Evolutionary conservation across 768 basidiomycete species (phyloP), one percentile per base, ranked within the genome.

Genomic region (Podaxis sp.): DNA sequence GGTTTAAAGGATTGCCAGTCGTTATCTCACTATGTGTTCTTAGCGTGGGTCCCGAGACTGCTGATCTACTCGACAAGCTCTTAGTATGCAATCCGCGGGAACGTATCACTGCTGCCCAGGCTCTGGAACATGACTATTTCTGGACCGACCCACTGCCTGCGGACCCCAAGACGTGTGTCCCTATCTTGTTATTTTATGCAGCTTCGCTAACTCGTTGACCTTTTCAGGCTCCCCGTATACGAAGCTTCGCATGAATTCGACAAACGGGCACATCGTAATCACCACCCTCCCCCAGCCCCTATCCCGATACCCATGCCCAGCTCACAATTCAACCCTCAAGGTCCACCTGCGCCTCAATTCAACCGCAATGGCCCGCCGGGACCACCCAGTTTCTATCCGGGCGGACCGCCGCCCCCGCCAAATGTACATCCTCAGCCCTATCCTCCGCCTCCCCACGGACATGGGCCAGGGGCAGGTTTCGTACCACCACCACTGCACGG

Each of bases 81-180:
- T 76, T 98, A 27, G 85, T 79, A 0, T 88, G 93, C 66, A 91
- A 98, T 70, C 96, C 96, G 2, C 79, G 80, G 62, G 83, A 90
- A 59, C 82, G 96, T 18, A 82, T 94, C 42, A 94, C 95, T 1
- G 96, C 96, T 7, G 73, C 83, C 1, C 82, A 93, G 61, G 95
- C 95, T 0, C 80, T 98, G 55, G 89, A 95, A 66, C 94, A 98
- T 69, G 87, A 91, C 18, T 98, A 94, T 77, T 97, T 98, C 72
- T 97, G 93, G 92, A 88, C 87, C 0, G 87, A 91, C 64, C 95
- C 96, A 0, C 67, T 93, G 38, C 91, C 95, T 37, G 90, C 90
- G 21, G 90, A 92, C 74, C 91, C 90, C 1, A 90, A 87, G 71
- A 82, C 83, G 91, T 91, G 67, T 61, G 85, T 76, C 38, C 18